phyloP scores from a whole-genome alignment of 331 rosid species.

The Dryas integrifolia region DNA sequence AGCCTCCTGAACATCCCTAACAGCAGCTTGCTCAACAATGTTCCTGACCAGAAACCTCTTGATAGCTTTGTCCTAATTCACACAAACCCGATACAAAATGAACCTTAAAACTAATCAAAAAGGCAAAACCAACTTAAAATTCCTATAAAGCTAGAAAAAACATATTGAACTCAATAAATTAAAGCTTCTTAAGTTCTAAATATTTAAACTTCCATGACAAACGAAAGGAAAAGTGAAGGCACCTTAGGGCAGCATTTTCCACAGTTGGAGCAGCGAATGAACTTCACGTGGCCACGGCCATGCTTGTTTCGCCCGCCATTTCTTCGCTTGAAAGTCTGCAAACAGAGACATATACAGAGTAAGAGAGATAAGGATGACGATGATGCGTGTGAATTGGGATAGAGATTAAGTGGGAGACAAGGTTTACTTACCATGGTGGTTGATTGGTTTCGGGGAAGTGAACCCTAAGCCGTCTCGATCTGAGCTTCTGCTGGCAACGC shows the following conservation, averaged over 20 bases:
- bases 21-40: conserved; percentile 98
- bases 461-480: conserved; percentile 18
- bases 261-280: conserved; percentile 93
- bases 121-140: background rate
- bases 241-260: conserved; percentile 99
- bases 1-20: conserved; percentile 97
- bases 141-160: background rate
- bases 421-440: conserved; percentile 12
- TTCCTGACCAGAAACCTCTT: conserved; percentile 92
- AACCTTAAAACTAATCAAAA: background rate
- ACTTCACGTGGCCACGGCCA: conserved; percentile 96
- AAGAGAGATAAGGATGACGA: background rate
- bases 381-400: background rate
- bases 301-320: conserved; percentile 96
- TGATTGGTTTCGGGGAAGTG: background rate
- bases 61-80: conserved; percentile 74
- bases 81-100: background rate
- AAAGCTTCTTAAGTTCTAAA: background rate
- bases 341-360: background rate
- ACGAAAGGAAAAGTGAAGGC: background rate
- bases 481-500: conserved; percentile 4
- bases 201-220: background rate
- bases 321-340: conserved; percentile 92
- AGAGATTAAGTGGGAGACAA: background rate
- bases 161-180: background rate